These are phyloP conservation scores for Primulina huaijiensis DNA, from an alignment of 257 asterid species.

Conservation along the genomic window DNA sequence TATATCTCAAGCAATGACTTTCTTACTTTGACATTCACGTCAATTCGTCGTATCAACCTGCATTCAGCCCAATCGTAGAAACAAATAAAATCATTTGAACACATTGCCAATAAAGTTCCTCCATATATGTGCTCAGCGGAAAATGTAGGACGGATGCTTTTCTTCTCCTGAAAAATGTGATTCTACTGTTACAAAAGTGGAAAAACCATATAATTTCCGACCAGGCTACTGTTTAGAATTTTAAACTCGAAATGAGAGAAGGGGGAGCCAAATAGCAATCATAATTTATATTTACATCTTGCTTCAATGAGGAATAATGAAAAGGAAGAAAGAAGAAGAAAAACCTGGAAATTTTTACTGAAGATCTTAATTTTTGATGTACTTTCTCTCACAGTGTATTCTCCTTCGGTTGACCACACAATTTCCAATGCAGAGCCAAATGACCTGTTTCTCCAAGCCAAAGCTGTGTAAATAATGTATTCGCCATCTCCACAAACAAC, in stretches of 20 bases:
- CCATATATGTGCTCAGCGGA: constrained; percentile 91
- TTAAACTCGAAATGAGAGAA: constrained; percentile 11
- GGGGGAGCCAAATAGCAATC: not conserved
- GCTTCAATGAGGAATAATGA: constrained; percentile 1
- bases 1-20: constrained; percentile 6
- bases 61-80: constrained; percentile 94
- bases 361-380: constrained; percentile 84
- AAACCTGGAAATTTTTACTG: constrained; percentile 76
- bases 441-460: constrained; percentile 98
- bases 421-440: constrained; percentile 93
- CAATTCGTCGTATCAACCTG: constrained; percentile 85
- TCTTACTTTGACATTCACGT: constrained; percentile 88
- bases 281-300: not conserved
- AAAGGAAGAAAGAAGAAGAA: constrained; percentile 13
- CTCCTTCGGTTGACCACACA: constrained; percentile 98
- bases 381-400: constrained; percentile 96
- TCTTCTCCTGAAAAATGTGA: constrained; percentile 76
- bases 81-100: constrained; percentile 86
- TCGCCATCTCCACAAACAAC: constrained; percentile 99
- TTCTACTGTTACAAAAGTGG: constrained; percentile 22
- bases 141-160: constrained; percentile 91
- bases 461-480: constrained; percentile 87
- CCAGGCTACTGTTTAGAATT: not conserved
- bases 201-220: constrained; percentile 7
- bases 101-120: constrained; percentile 80